Percentiles rank a stretch among this genome's conserved stretches.
These are phyloP conservation scores for Malus orientalis DNA, from an alignment of 306 rosid genomes.

Conservation along the genomic window DNA sequence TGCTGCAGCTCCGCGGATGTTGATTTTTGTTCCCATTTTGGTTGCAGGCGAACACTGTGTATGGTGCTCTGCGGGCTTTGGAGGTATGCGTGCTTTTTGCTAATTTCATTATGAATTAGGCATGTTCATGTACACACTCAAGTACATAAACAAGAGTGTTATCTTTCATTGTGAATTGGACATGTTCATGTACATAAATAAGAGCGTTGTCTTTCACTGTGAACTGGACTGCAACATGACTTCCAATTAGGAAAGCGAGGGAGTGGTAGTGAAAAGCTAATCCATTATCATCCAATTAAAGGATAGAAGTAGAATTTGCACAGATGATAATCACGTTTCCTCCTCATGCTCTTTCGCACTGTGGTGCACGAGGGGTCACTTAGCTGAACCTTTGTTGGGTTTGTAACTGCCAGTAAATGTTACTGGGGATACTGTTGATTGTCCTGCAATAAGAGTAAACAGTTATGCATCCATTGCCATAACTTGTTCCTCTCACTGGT, in stretches of 20 bases:
- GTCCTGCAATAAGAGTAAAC: background rate
- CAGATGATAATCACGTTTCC: background rate
- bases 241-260: background rate
- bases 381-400: background rate
- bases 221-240: background rate
- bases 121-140: background rate
- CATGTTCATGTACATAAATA: background rate
- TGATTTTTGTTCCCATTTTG: background rate
- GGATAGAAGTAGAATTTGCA: background rate
- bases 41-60: constrained; percentile 50
- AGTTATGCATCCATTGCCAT: background rate
- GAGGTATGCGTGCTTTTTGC: constrained; percentile 34
- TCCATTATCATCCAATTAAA: background rate
- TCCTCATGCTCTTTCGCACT: background rate
- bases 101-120: background rate
- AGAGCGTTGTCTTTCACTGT: background rate
- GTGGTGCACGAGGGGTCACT: background rate
- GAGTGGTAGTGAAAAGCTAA: background rate
- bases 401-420: background rate
- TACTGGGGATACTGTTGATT: background rate
- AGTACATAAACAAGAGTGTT: no score
- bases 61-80: constrained; percentile 53
- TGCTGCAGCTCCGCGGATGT: constrained; percentile 6
- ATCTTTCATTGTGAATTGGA: no score
- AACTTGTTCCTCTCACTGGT: background rate